Conservation (phyloP, 2,329 filamentous ascomycete genomes). For the Venturia aucupariae region DNA sequence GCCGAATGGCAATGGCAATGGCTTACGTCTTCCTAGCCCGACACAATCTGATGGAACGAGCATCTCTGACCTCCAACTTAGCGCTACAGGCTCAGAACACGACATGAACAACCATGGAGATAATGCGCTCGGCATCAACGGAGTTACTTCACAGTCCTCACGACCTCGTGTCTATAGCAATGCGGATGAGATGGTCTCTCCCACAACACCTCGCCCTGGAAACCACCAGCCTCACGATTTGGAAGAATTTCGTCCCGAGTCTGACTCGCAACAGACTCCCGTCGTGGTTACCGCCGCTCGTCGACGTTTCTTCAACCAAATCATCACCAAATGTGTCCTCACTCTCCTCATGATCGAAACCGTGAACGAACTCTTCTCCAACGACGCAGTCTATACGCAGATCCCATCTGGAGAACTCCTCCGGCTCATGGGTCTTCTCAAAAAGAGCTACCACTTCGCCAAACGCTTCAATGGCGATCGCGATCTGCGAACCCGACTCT, state of each 20-base stretch:
- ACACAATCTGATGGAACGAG: slow-evolving; percentile 20
- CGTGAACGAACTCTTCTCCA: slow-evolving; percentile 96
- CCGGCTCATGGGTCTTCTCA: slow-evolving; percentile 84
- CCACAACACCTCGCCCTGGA: slow-evolving; percentile 24
- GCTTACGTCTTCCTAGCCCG: slow-evolving; percentile 32
- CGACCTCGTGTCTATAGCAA: slow-evolving; percentile 26
- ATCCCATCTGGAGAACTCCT: slow-evolving; percentile 87
- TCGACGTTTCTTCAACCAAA: slow-evolving; percentile 94
- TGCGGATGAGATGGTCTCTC: slow-evolving; percentile 18
- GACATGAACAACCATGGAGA: slow-evolving; percentile 19
- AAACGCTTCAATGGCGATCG: slow-evolving; percentile 97
- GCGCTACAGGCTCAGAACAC: slow-evolving; percentile 23
- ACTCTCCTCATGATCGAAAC: slow-evolving; percentile 99
- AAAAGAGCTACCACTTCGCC: slow-evolving; percentile 93
- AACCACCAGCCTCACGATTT: slow-evolving; percentile 37
- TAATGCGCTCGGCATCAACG: slow-evolving; percentile 39
- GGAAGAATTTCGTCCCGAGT: slow-evolving; percentile 60
- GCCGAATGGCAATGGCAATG: slow-evolving; percentile 46
- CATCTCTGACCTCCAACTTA: slow-evolving; percentile 27
- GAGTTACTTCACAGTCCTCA: slow-evolving; percentile 22
- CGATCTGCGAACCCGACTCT: slow-evolving; percentile 85
- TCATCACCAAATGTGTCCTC: slow-evolving; percentile 95
- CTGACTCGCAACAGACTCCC: slow-evolving; percentile 71
- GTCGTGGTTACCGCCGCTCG: slow-evolving; percentile 88
- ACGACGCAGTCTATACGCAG: slow-evolving; percentile 85